These are phyloP conservation scores for Saccharomycopsis crataegensis DNA, from an alignment of 1,139 yeast species.

Conservation along the genomic window DNA sequence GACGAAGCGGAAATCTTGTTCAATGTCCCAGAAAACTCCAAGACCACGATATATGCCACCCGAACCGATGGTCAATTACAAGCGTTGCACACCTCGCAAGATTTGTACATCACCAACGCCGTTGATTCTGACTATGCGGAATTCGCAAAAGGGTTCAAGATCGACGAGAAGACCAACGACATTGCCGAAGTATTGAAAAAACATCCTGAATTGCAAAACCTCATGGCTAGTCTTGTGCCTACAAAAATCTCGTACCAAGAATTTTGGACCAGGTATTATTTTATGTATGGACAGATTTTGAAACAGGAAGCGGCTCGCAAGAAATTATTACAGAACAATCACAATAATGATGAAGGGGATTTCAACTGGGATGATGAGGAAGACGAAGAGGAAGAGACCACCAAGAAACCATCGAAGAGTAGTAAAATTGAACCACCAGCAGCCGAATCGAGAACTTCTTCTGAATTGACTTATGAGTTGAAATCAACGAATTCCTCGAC, in stretches of 20 bases:
- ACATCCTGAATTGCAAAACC: slow-evolving; percentile 46
- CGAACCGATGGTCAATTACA: slow-evolving; percentile 54
- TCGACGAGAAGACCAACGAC: slow-evolving; percentile 38
- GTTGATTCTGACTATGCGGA: slow-evolving; percentile 30
- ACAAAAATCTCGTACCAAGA: slow-evolving; percentile 46
- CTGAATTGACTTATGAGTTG: slow-evolving; percentile 35
- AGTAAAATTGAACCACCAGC: slow-evolving; percentile 10
- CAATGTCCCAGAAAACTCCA: slow-evolving; percentile 32
- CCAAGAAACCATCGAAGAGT: slow-evolving; percentile 1
- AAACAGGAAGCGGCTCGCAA: slow-evolving; percentile 63
- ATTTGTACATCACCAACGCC: slow-evolving; percentile 32
- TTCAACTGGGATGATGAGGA: slow-evolving; percentile 26
- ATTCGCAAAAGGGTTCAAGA: slow-evolving; percentile 32
- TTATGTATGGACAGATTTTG: slow-evolving; percentile 45
- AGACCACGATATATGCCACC: slow-evolving; percentile 37
- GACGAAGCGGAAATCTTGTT: slow-evolving; percentile 36
- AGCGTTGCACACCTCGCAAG: slow-evolving; percentile 41
- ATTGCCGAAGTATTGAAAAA: slow-evolving; percentile 42
- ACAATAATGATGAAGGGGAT: slow-evolving; percentile 30
- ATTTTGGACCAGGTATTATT: slow-evolving; percentile 76
- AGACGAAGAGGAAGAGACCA: slow-evolving; percentile 11
- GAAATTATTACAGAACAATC: slow-evolving; percentile 41
- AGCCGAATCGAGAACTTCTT: slow-evolving; percentile 29
- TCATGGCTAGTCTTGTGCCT: slow-evolving; percentile 67
- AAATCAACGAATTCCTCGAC: slow-evolving; percentile 32